Percentiles rank a stretch among this genome's conserved stretches.
These are phyloP conservation scores for Artemisia annua DNA, from an alignment of 129 eudicot genomes.

Conservation along the genomic window DNA sequence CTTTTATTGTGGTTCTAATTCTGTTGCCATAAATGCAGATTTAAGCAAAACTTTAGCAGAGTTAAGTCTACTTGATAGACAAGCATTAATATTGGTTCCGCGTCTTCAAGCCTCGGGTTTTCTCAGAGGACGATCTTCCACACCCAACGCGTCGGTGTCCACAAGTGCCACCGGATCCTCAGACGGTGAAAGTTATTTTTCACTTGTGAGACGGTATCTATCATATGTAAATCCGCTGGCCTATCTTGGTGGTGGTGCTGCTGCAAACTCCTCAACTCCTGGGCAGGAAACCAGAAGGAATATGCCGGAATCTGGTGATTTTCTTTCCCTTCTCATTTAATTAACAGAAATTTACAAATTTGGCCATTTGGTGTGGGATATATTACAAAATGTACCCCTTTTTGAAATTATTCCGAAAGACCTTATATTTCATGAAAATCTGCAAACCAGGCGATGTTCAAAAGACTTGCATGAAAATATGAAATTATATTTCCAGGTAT, in stretches of 20 bases:
- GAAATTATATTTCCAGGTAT: no score
- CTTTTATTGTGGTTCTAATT: conserved; percentile 14
- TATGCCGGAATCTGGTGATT: conserved; percentile 60
- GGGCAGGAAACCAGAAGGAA: conserved; percentile 50
- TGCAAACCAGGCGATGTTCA: no score
- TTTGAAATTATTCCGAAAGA: no score
- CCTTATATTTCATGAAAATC: no score
- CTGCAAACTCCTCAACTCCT: conserved; percentile 45
- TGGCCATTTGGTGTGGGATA: no score
- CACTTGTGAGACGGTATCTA: conserved; percentile 46
- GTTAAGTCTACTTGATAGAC: conserved; percentile 61
- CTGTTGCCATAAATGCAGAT: conserved; percentile 44
- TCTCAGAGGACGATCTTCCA: conserved; percentile 35
- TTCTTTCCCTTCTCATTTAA: neutral
- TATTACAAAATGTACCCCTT: no score
- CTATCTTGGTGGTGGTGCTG: conserved; percentile 51
- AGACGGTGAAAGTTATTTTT: conserved; percentile 66
- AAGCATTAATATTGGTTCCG: conserved; percentile 73
- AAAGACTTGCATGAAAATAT: no score
- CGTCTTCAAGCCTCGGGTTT: conserved; percentile 30
- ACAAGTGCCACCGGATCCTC: conserved; percentile 39
- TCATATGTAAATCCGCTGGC: conserved; percentile 74
- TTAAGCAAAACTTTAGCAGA: conserved; percentile 59
- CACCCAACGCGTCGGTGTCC: conserved; percentile 29
- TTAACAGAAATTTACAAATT: neutral